Evolutionary conservation across 2,329 filamentous ascomycete species (phyloP).

Genomic region (Exophiala bonariae): DNA sequence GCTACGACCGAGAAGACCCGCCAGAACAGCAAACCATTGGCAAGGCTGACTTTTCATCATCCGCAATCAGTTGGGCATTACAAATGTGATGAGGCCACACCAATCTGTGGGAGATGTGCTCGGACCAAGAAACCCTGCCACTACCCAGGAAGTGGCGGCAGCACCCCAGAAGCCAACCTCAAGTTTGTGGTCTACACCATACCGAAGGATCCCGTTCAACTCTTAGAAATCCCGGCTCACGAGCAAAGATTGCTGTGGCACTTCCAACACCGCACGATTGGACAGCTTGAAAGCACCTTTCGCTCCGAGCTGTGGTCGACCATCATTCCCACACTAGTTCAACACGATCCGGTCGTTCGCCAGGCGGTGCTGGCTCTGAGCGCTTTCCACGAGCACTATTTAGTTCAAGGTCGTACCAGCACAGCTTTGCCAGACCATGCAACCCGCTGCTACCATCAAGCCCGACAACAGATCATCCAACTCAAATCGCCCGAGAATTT

Average conservation of each 20-base stretch:
- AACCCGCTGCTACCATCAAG: background rate
- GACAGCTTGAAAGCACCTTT: conserved; percentile 3
- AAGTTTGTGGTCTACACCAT: conserved; percentile 1
- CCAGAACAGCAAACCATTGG: too few species aligned
- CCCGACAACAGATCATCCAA: background rate
- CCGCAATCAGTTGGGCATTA: background rate
- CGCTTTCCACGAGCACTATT: conserved; percentile 2
- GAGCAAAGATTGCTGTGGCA: conserved; percentile 2
- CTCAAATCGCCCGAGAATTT: background rate
- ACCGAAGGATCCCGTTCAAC: background rate
- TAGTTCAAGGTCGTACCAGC: background rate
- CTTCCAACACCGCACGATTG: conserved; percentile 2
- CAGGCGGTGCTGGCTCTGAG: background rate
- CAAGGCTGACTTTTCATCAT: background rate
- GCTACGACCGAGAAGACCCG: too few species aligned
- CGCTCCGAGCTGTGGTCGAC: conserved; percentile 1
- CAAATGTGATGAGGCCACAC: conserved; percentile 1
- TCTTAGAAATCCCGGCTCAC: background rate
- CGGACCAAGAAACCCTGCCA: background rate
- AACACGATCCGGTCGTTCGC: background rate
- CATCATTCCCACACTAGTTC: background rate
- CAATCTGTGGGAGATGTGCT: background rate
- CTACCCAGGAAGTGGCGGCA: background rate
- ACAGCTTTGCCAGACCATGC: background rate
- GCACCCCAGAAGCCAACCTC: background rate